These are phyloP conservation scores for Pachysandra terminalis DNA, from an alignment of 164 flowering plant genomes.

Conservation along the genomic window DNA sequence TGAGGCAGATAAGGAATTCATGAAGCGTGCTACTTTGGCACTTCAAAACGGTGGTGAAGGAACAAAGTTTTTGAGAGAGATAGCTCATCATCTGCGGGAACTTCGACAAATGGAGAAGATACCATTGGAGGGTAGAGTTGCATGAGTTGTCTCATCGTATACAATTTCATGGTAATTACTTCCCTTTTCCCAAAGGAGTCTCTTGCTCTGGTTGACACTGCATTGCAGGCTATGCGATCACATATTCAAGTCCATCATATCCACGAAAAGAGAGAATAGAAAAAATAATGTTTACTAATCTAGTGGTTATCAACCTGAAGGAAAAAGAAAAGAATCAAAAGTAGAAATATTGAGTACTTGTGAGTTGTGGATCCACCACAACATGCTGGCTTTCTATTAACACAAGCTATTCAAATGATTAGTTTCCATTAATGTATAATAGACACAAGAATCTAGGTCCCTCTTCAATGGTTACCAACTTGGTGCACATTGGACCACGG, in stretches of 20 bases:
- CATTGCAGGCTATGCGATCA: neutral
- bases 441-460: no score
- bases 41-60: slow-evolving; percentile 38
- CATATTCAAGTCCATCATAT: no score
- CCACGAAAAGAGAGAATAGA: no score
- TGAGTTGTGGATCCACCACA: no score
- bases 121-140: slow-evolving; percentile 12
- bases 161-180: slow-evolving; percentile 5
- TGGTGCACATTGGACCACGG: no score
- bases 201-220: neutral
- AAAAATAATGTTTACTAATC: no score
- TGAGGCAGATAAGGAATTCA: slow-evolving; percentile 39
- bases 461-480: no score
- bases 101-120: slow-evolving; percentile 25
- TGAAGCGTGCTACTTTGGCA: slow-evolving; percentile 30
- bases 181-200: neutral
- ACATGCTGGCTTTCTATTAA: no score
- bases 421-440: no score
- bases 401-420: no score
- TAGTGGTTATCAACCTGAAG: no score
- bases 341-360: neutral
- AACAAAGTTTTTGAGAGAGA: slow-evolving; percentile 37
- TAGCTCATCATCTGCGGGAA: slow-evolving; percentile 40
- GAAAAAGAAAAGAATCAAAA: no score
- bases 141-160: slow-evolving; percentile 12